phyloP scores from a whole-genome alignment of 2,329 filamentous ascomycete genomes.

The Aspergillus sp. region DNA sequence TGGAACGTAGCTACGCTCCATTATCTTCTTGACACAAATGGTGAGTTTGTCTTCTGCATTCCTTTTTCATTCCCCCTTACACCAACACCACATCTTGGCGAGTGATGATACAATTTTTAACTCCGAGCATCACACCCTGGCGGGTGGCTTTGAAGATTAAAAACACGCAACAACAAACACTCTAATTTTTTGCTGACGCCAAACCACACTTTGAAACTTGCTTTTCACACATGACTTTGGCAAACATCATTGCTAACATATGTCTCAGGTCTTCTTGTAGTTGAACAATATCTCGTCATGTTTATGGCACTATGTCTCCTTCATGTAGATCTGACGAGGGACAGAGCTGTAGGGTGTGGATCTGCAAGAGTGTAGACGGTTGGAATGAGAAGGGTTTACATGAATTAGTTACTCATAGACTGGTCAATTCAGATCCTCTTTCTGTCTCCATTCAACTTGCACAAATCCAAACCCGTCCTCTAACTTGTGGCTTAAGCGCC shows the following conservation, averaged over 20 bases:
- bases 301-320: no score
- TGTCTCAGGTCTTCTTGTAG: not conserved
- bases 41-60: slow-evolving; percentile 21
- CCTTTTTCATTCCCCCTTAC: not conserved
- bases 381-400: not conserved
- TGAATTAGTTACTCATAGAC: no score
- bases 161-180: slow-evolving; percentile 63
- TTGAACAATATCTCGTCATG: not conserved
- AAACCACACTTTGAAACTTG: not conserved
- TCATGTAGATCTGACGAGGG: no score
- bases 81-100: slow-evolving; percentile 24
- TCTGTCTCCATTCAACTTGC: no score
- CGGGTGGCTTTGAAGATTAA: slow-evolving; percentile 54
- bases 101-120: slow-evolving; percentile 68
- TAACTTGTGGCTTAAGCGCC: no score
- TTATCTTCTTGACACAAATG: slow-evolving; percentile 26
- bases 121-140: slow-evolving; percentile 49
- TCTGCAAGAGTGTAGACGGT: not conserved
- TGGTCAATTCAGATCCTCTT: not conserved
- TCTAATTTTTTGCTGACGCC: slow-evolving; percentile 71
- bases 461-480: no score
- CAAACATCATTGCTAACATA: slow-evolving; percentile 6
- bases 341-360: not conserved
- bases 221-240: not conserved
- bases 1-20: slow-evolving; percentile 37